These are phyloP conservation scores for Meyerozyma athensensis DNA, from an alignment of 1,139 yeast species.

Conservation along the genomic window DNA sequence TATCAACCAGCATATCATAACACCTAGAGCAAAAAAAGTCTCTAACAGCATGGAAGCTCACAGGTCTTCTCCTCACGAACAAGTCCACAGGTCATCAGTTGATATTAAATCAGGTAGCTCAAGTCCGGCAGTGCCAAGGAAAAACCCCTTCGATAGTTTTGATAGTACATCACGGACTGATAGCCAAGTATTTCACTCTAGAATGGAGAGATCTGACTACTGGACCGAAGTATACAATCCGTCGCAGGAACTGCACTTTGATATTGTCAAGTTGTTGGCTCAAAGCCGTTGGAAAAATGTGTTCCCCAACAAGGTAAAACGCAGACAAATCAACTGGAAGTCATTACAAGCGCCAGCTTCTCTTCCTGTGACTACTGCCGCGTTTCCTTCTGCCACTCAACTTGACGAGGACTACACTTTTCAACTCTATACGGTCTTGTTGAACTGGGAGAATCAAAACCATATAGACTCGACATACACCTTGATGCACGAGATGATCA, in stretches of 20 bases:
- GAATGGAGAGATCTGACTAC: conserved; percentile 17
- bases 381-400: conserved; percentile 68
- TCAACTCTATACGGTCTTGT: conserved; percentile 59
- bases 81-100: neutral
- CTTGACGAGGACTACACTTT: conserved; percentile 60
- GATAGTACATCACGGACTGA: neutral
- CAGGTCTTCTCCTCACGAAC: neutral
- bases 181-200: neutral
- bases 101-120: too few relatives aligned
- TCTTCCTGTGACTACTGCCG: conserved; percentile 72
- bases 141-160: neutral
- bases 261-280: conserved; percentile 34
- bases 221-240: conserved; percentile 74
- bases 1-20: neutral
- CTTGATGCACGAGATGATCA: conserved; percentile 82
- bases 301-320: conserved; percentile 63
- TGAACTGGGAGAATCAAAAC: conserved; percentile 49
- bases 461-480: conserved; percentile 54
- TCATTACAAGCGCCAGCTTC: conserved; percentile 93
- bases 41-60: neutral
- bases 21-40: neutral
- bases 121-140: too few relatives aligned
- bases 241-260: conserved; percentile 50
- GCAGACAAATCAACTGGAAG: conserved; percentile 81
- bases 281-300: conserved; percentile 82